These are phyloP conservation scores for Tothia fuscella DNA, from an alignment of 2,329 filamentous ascomycete genomes.

Conservation along the genomic window DNA sequence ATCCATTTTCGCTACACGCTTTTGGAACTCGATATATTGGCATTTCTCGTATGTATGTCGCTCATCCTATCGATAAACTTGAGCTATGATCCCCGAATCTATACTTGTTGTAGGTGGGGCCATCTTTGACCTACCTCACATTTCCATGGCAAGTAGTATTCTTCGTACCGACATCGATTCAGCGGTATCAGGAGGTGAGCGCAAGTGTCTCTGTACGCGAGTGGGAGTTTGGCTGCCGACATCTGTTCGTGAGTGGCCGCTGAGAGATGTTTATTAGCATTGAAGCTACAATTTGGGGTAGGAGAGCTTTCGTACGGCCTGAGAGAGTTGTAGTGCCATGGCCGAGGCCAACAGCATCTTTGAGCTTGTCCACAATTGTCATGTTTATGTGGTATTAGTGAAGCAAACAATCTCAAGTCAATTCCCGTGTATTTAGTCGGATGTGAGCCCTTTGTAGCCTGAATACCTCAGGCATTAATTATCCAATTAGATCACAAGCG, in stretches of 20 bases:
- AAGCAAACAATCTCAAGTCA: too few relatives aligned
- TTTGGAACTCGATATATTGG: conserved; percentile 98
- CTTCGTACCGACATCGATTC: conserved; percentile 84
- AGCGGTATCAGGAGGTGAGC: conserved; percentile 88
- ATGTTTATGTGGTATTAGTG: conserved; percentile 16
- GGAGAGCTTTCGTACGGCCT: conserved; percentile 6
- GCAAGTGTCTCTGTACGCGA: conserved; percentile 91
- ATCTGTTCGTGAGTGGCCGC: conserved; percentile 84
- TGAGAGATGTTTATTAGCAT: conserved; percentile 1
- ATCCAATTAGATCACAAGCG: too few relatives aligned
- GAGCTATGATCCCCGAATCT: background rate
- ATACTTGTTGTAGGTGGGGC: background rate
- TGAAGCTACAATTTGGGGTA: background rate
- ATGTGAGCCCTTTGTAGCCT: too few relatives aligned
- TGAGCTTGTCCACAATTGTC: conserved; percentile 33
- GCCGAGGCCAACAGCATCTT: conserved; percentile 35
- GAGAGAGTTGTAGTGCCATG: conserved; percentile 15
- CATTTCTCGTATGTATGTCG: conserved; percentile 98
- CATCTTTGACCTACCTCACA: conserved; percentile 58
- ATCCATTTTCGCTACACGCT: conserved; percentile 96
- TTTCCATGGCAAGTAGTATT: conserved; percentile 95
- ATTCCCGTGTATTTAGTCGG: too few relatives aligned
- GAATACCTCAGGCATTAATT: too few relatives aligned
- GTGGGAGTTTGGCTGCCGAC: conserved; percentile 76
- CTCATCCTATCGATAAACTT: conserved; percentile 55